Base-by-base conservation (phyloP, 2,329 filamentous ascomycete genomes). In the Alternaria sp. region DNA sequence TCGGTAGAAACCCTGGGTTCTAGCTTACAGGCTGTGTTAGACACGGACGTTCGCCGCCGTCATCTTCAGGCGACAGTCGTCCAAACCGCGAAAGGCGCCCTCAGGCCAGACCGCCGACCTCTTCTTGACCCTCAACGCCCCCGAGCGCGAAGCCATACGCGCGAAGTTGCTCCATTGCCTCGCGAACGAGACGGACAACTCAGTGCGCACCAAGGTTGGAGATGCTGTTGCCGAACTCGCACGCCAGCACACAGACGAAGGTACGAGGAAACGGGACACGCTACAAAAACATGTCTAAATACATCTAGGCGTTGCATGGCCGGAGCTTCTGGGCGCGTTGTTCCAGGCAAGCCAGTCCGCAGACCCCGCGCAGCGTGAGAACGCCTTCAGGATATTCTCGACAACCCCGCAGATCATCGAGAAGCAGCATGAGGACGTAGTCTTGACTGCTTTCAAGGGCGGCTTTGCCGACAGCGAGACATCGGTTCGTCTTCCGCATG, bases 211-310 rank as follows among this genome's bases (percentile, higher is more conserved):
- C 84, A 99, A 99, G 82, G 92, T 98, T 78, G 96, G 94, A 73
- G 96, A 99, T 82, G 94, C 95, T n/a, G 92, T 98, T 66, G 96
- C 96, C 23, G 96, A 99, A 82, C 87, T 99, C 64, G 96, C 95
- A 47, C 89, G 96, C 75, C 94, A 99, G 83, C 97, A 97, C 82
- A 92, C 92, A 47, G 96, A 98, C 74, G 93, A 92, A 75, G 90
- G 93, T 97, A 86, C 80, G 90, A 84, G 49, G 12, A 20, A 15
- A 11, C 25, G 30, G 55, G 55, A 23, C 33, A 41, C 11, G 23
- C 20, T 9, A 6, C 20, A 56, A 12, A 28, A 23, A 28, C 47
- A 54, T 33, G 47, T 33, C 45, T 64, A 70, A 59, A 71, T 26
- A 4, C 21, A 41, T 55, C 23, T 79, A 96, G 93, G 89, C 73